A percentile compares a stretch with the other conserved stretches of the same genome.
Evolutionary conservation across 305 asterid genomes (phyloP).

Genomic region (Solanum hybrid): DNA sequence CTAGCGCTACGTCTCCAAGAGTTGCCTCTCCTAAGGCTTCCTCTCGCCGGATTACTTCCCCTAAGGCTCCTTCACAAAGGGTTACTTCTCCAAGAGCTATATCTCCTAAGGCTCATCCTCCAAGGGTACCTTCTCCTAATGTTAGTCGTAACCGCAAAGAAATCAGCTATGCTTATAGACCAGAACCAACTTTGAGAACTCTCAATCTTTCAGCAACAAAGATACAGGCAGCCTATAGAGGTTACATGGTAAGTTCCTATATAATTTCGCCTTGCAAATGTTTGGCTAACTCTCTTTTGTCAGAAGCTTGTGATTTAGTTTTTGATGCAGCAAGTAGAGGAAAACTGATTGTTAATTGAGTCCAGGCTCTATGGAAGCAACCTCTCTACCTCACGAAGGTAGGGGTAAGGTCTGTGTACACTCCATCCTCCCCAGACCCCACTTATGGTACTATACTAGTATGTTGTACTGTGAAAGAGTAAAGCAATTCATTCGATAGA

Average conservation of each 20-base stretch:
- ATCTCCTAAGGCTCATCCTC: slow-evolving; percentile 34
- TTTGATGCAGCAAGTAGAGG: neutral
- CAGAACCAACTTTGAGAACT: slow-evolving; percentile 47
- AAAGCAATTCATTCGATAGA: neutral
- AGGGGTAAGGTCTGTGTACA: neutral
- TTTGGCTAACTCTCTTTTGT: neutral
- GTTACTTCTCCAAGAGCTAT: slow-evolving; percentile 28
- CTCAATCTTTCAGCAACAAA: slow-evolving; percentile 60
- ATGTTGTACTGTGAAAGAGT: neutral
- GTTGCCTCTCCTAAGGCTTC: slow-evolving; percentile 29
- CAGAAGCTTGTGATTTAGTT: neutral
- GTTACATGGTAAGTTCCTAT: slow-evolving; percentile 55
- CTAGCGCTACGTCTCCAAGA: slow-evolving; percentile 23
- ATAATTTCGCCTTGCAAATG: neutral
- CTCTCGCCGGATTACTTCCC: slow-evolving; percentile 20
- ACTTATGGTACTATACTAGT: neutral
- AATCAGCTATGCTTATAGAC: slow-evolving; percentile 36
- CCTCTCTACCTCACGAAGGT: neutral
- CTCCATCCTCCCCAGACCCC: neutral
- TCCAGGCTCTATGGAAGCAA: neutral
- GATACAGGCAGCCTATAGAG: slow-evolving; percentile 76
- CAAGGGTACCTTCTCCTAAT: slow-evolving; percentile 18
- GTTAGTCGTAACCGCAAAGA: slow-evolving; percentile 32
- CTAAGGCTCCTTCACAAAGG: slow-evolving; percentile 15
- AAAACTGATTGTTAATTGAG: neutral